Evolutionary conservation across 2,329 filamentous ascomycete species (phyloP), one percentile per base, ranked within the genome.

Genomic region (Microsporum audouinii): DNA sequence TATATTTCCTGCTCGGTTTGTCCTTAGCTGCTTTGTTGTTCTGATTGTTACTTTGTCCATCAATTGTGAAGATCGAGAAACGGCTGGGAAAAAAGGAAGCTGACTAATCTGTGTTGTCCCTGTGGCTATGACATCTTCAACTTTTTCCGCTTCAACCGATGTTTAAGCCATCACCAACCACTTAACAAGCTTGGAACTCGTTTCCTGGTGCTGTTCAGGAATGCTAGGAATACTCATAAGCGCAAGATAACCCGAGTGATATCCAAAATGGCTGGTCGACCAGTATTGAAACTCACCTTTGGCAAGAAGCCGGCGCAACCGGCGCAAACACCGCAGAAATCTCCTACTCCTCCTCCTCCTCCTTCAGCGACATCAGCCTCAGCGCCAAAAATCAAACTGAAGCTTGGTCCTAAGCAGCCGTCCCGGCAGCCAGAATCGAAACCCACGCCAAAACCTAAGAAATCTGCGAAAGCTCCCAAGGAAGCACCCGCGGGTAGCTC

Each of bases 211-310:
- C 39, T n/a, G 17, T n/a, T n/a, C 39, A 43, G 39, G 39, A n/a
- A 43, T 43, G 39, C n/a, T 43, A 43, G 1, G 33, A 29, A n/a
- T 27, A 7, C 6, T 38, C 17, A 14, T n/a, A 33, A 23, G 27
- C 7, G 7, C 12, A 14, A 5, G 27, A 34, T 17, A 41, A n/a
- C 58, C 57, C 29, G 33, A 33, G 27, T 34, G 49, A 53, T 34
- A 33, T 27, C 49, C 60, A 67, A 66, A 60, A 76, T 76, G 73
- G 73, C 73, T 39, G 71, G 71, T 31, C 69, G 71, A 47, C 72
- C 71, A 8, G 67, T 71, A n/a, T 66, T 77, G 23, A 77, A 77
- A 65, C 71, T 77, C 61, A 76, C 72, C 38, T 71, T 77, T 58
- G 69, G 71, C 63, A 76, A 76, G 64, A 71, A 72, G 58, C 64